Evolutionary conservation across 768 basidiomycete genomes (phyloP).

Genomic region (Kwoniella europaea): DNA sequence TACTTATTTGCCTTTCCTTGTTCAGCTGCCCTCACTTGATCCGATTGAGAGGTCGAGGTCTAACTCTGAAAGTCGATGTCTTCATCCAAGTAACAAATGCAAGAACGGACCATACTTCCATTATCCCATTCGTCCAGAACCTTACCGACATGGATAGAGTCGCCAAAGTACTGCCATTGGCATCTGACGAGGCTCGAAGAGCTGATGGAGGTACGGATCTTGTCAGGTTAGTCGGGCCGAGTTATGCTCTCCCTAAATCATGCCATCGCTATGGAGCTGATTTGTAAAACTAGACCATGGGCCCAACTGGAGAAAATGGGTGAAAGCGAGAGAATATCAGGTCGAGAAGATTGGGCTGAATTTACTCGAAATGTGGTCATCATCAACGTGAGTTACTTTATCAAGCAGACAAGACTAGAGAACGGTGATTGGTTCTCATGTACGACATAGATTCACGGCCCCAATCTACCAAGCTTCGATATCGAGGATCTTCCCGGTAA

Average conservation of each 20-base stretch:
- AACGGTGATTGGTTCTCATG: too few relatives aligned
- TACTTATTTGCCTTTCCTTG: too few relatives aligned
- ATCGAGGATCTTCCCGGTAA: conserved; percentile 41
- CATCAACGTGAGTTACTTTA: too few relatives aligned
- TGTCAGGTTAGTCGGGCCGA: conserved; percentile 13
- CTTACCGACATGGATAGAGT: conserved; percentile 5
- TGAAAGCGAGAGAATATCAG: neutral
- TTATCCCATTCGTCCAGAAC: conserved; percentile 16
- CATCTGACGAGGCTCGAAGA: conserved; percentile 34
- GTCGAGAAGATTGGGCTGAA: neutral
- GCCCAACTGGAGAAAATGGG: conserved; percentile 9
- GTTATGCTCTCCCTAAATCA: too few relatives aligned
- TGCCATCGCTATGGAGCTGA: too few relatives aligned
- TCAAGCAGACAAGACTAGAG: too few relatives aligned
- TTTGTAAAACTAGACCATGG: conserved; percentile 19
- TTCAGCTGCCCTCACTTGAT: too few relatives aligned
- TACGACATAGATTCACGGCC: conserved; percentile 33
- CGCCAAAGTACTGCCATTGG: conserved; percentile 19
- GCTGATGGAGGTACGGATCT: neutral
- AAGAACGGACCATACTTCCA: neutral
- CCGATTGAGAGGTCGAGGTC: neutral
- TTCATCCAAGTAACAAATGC: conserved; percentile 11
- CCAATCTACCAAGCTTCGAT: conserved; percentile 18
- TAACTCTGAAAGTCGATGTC: conserved; percentile 20
- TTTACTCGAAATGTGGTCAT: conserved; percentile 30